Evolutionary conservation across 805 yeast genomes (phyloP), one percentile per base, ranked within the genome.

Genomic region (Tetrapisispora nanseiensis): DNA sequence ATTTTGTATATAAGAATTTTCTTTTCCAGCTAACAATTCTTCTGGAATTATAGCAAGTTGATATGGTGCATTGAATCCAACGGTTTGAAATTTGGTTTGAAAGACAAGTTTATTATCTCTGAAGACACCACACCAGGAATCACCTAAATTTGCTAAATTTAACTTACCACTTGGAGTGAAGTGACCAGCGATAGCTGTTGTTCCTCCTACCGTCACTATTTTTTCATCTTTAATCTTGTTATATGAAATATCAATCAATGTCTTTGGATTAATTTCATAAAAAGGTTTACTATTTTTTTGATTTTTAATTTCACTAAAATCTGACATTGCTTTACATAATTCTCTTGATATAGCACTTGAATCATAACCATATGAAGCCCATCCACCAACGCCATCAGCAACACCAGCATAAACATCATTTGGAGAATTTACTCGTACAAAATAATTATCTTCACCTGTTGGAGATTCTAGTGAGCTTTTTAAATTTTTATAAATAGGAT

Each of bases 301-400:
- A 31, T 35, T 41, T 6, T 19, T 9, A 19, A 26, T 24, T 5
- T 12, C 13, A 37, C 41, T 32, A 21, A 53, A 48, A 50, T 62
- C 56, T 16, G 71, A 69, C 55, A 86, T 69, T 3, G 75, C 67
- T 6, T 63, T 63, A 49, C 95, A 82, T 31, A 90, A 65, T 52
- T 85, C 92, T 51, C 94, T 71, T 32, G 92, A 80, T 46, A 90
- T 84, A 7, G 90, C 90, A 44, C 86, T 75, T 2, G 95, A 84
- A 59, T 90, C 96, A 53, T 78, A 82, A 0, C 97, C 97, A 37
- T 84, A 80, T 46, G 85, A 92, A 1, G 84, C 75, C 97, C 97
- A 90, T 3, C 97, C 97, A 13, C 97, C 97, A 4, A 92, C 97
- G 12, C 98, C 98, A 64, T 90, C 98, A 6, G 96, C 82, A 3